Evolutionary conservation across 352 stramenopile species (phyloP).

Genomic region (Phytopythium chamaehyphon): DNA sequence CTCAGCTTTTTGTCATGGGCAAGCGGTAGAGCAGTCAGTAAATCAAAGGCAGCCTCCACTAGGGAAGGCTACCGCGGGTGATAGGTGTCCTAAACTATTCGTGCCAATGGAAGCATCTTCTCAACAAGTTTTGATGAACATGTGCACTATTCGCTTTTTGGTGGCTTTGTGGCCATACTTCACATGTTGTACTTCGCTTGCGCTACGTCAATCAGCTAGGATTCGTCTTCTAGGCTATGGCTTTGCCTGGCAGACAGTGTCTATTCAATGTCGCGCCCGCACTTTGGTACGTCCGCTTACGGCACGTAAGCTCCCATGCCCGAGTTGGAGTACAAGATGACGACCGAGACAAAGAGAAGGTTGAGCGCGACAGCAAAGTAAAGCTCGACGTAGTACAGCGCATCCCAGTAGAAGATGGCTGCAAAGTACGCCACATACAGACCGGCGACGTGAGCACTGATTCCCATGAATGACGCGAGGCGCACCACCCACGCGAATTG

Average conservation of each 20-base stretch:
- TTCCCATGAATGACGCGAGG: constrained; percentile 76
- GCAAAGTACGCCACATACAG: constrained; percentile 69
- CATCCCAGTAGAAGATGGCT: constrained; percentile 72
- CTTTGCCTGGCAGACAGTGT: no score
- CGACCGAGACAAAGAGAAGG: constrained; percentile 39
- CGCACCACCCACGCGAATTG: constrained; percentile 60
- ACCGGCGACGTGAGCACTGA: constrained; percentile 68
- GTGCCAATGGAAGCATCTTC: no score
- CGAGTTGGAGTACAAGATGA: constrained; percentile 60
- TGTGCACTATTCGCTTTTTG: no score
- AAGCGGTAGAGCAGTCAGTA: constrained; percentile 40
- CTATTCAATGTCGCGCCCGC: no score
- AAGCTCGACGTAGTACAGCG: constrained; percentile 71
- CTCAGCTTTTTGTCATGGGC: constrained; percentile 73
- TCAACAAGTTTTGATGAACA: no score
- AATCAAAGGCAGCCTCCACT: not conserved
- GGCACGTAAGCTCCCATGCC: constrained; percentile 52
- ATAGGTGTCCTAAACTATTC: no score
- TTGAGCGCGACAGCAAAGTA: constrained; percentile 74
- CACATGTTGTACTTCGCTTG: no score
- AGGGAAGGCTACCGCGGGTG: not conserved
- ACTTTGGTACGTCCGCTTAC: not conserved
- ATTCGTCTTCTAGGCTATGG: no score
- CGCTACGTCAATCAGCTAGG: no score
- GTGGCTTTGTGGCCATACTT: no score